Evolutionary conservation across 305 asterid species (phyloP).

Genomic region (Fraxinus baroniana): DNA sequence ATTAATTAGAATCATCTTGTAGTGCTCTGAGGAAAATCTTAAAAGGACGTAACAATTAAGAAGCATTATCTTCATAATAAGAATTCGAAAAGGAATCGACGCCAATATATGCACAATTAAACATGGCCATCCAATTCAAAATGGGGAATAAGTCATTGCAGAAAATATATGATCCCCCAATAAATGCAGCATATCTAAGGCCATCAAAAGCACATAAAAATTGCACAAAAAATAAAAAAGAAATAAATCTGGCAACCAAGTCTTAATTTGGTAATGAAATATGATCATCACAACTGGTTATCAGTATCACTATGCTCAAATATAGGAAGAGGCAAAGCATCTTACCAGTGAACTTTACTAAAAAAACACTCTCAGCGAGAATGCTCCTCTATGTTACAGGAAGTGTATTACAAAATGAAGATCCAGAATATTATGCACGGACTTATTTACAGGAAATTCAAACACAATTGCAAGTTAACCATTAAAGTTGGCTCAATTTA

Average conservation of each 20-base stretch:
- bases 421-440: constrained; percentile 55
- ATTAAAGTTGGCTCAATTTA: not conserved
- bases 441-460: constrained; percentile 39
- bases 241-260: not conserved
- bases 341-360: constrained; percentile 89
- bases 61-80: too few relatives aligned
- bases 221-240: not conserved
- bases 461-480: not conserved
- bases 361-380: constrained; percentile 75
- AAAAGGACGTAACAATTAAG: too few relatives aligned
- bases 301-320: constrained; percentile 5
- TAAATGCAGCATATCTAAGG: constrained; percentile 86
- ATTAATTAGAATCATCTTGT: too few relatives aligned
- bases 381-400: constrained; percentile 81
- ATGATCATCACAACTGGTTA: not conserved
- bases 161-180: constrained; percentile 52
- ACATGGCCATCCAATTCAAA: not conserved
- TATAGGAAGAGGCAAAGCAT: constrained; percentile 6
- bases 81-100: too few relatives aligned
- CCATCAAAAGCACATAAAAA: constrained; percentile 83
- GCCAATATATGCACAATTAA: not conserved
- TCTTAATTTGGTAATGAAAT: not conserved
- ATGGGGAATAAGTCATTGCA: not conserved
- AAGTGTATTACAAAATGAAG: constrained; percentile 54
- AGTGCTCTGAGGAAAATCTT: too few relatives aligned